Conservation (phyloP, 169 alveolate genomes). For the Eimeria acervulina region DNA sequence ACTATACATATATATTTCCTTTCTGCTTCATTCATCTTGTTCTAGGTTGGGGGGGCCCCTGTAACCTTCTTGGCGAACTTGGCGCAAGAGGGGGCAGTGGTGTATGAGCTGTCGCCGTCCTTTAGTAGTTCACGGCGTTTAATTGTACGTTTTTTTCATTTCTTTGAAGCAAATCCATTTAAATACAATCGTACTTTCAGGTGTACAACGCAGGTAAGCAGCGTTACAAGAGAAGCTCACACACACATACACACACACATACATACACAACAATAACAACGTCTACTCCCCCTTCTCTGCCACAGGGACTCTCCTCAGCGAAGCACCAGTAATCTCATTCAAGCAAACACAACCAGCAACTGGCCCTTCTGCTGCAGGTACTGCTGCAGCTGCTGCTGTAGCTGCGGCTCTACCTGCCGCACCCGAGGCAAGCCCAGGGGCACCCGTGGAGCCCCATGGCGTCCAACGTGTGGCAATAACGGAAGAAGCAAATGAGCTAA, state of each 20-base stretch:
- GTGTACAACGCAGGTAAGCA: conserved; percentile 38
- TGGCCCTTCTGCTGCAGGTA: conserved; percentile 8
- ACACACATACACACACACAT: background rate
- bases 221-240: background rate
- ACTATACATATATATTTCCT: background rate
- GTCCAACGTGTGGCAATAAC: background rate
- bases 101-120: background rate
- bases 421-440: background rate
- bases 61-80: conserved; percentile 9
- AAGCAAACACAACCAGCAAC: background rate
- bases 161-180: too few species aligned
- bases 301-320: background rate
- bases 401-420: background rate
- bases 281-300: background rate
- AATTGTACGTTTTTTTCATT: background rate
- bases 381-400: background rate
- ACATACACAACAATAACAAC: background rate
- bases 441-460: background rate
- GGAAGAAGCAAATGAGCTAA: too few species aligned
- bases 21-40: background rate
- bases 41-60: conserved; percentile 17
- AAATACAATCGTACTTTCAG: background rate
- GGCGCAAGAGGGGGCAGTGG: conserved; percentile 24
- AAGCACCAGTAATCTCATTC: conserved; percentile 5
- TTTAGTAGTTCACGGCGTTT: background rate